A percentile compares a stretch with the other conserved stretches of the same genome.
Conservation (phyloP, 192 early-diverging fungal genomes). For the Coemansia sp. region DNA sequence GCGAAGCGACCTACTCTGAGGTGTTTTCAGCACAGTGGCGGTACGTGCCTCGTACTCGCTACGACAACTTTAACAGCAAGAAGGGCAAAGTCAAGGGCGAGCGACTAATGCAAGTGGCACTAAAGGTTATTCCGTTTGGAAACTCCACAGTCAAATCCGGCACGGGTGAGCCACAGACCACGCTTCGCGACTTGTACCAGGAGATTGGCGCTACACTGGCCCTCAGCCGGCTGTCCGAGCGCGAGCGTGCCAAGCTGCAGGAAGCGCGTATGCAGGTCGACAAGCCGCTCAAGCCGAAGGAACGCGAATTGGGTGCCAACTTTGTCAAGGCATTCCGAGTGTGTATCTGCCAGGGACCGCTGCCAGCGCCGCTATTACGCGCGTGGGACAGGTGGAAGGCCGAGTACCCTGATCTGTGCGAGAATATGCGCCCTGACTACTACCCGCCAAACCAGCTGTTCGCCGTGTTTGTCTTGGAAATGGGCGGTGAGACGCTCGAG, state of each 20-base stretch:
- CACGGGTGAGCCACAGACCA: constrained; percentile 51
- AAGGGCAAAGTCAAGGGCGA: constrained; percentile 42
- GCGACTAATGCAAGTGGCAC: constrained; percentile 60
- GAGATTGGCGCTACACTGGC: constrained; percentile 62
- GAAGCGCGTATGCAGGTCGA: constrained; percentile 44
- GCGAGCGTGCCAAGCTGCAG: constrained; percentile 36
- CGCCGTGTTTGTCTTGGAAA: constrained; percentile 66
- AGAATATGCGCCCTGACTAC: constrained; percentile 74
- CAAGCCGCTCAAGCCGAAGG: constrained; percentile 41
- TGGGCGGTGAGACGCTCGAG: constrained; percentile 73
- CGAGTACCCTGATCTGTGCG: constrained; percentile 57
- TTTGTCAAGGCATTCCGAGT: constrained; percentile 58
- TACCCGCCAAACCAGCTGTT: constrained; percentile 68
- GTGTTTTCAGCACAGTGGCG: constrained; percentile 63
- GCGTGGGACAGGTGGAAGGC: constrained; percentile 71
- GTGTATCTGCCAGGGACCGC: constrained; percentile 65
- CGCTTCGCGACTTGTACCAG: constrained; percentile 59
- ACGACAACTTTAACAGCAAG: constrained; percentile 48
- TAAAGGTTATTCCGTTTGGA: constrained; percentile 84
- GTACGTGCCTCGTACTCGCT: constrained; percentile 40
- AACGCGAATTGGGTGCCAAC: constrained; percentile 44
- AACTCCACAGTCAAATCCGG: constrained; percentile 39
- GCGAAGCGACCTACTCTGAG: constrained; percentile 84
- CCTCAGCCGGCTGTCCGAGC: constrained; percentile 54
- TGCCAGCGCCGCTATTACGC: constrained; percentile 63